A percentile compares a stretch with the other conserved stretches of the same genome.
Conservation (phyloP, 805 yeast genomes). For the Wilhelminamyces savonicus region DNA sequence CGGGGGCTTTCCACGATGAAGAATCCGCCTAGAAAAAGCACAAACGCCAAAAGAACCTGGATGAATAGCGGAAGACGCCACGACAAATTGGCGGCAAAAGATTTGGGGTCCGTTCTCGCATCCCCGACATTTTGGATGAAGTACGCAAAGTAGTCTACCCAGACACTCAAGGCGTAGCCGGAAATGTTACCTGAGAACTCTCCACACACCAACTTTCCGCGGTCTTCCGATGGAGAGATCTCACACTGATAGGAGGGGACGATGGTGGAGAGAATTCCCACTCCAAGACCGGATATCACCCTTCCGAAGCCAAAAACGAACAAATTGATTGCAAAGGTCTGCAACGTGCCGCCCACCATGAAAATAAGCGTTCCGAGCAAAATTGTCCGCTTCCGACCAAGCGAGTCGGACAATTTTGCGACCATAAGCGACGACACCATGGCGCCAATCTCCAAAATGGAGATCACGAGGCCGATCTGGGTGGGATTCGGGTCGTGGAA, state of each 20-base stretch:
- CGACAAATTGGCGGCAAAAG: constrained; percentile 38
- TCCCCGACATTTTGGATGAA: constrained; percentile 49
- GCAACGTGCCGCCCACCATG: constrained; percentile 11
- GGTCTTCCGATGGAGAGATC: constrained; percentile 78
- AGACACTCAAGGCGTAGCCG: constrained; percentile 77
- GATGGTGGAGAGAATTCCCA: constrained; percentile 76
- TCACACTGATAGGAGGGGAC: constrained; percentile 88
- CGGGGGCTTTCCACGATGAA: constrained; percentile 84
- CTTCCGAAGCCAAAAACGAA: constrained; percentile 64
- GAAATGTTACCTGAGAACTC: constrained; percentile 82
- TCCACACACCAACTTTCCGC: constrained; percentile 81
- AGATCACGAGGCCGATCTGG: constrained; percentile 10
- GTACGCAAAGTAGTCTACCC: constrained; percentile 79
- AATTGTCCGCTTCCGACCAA: constrained; percentile 14
- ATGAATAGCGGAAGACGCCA: constrained; percentile 79
- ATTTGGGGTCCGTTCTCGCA: constrained; percentile 27
- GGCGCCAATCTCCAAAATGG: constrained; percentile 14
- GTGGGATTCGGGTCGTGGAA: constrained; percentile 11
- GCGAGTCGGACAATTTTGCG: constrained; percentile 8
- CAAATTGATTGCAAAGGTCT: constrained; percentile 42
- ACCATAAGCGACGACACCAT: constrained; percentile 13
- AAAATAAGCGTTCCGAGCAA: constrained; percentile 11
- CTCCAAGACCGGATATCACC: constrained; percentile 78
- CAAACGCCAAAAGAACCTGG: constrained; percentile 68
- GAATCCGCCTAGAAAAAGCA: constrained; percentile 67